phyloP scores from a whole-genome alignment of 1,284 basidiomycete genomes.

The Psilocybe mexicana region DNA sequence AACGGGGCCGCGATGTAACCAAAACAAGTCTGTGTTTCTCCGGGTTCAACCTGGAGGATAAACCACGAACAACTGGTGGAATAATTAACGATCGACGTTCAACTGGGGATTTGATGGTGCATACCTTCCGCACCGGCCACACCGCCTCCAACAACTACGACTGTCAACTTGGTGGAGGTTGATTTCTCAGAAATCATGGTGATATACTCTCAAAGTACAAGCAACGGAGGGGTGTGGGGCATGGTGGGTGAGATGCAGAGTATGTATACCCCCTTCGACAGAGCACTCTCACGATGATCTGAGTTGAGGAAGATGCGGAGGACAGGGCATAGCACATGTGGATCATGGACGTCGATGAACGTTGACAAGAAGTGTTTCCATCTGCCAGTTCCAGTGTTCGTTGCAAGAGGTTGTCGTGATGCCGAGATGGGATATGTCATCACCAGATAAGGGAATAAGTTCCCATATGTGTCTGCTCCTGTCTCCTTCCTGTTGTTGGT shows the following conservation, averaged over 20 bases:
- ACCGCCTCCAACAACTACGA: conserved; percentile 47
- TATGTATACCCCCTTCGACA: conserved; percentile 1
- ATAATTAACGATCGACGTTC: conserved; percentile 30
- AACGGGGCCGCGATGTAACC: conserved; percentile 38
- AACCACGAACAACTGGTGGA: conserved; percentile 32
- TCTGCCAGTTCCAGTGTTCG: not conserved
- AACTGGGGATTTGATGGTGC: conserved; percentile 32
- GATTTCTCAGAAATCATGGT: conserved; percentile 13
- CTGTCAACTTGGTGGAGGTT: conserved; percentile 11
- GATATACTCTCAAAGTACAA: conserved; percentile 11
- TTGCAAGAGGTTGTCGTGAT: not conserved
- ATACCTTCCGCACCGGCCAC: conserved; percentile 32
- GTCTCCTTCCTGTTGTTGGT: not conserved
- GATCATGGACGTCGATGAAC: not conserved
- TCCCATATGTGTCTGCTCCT: not conserved
- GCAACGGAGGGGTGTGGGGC: not conserved
- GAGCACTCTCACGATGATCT: not conserved
- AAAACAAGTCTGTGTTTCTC: conserved; percentile 38
- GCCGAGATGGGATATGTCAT: not conserved
- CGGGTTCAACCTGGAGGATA: conserved; percentile 40
- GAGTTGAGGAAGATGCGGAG: not conserved
- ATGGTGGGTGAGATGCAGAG: not conserved
- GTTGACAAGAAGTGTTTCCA: conserved; percentile 8
- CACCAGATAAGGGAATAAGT: conserved; percentile 1
- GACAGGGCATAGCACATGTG: not conserved